Percentiles rank a stretch among this genome's conserved stretches.
phyloP scores from a whole-genome alignment of 192 early-diverging fungal genomes.

The Cladochytrium replicatum region DNA sequence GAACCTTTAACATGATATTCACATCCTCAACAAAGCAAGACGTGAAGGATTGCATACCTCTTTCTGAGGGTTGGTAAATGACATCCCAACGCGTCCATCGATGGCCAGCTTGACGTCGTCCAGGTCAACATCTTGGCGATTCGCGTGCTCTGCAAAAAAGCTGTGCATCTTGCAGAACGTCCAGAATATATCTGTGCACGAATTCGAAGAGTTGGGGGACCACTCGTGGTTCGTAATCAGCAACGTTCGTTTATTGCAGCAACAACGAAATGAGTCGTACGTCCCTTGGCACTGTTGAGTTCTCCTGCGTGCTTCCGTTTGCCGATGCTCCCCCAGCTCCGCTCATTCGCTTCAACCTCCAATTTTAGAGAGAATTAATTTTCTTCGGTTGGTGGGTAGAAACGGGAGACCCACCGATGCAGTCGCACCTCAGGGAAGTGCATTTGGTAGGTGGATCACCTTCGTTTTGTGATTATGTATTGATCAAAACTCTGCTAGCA shows the following conservation, averaged over 20 bases:
- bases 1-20: too few relatives aligned
- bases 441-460: too few relatives aligned
- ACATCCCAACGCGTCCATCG: constrained; percentile 79
- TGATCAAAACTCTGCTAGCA: too few relatives aligned
- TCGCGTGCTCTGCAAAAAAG: constrained; percentile 88
- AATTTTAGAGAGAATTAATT: too few relatives aligned
- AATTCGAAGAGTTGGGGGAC: constrained; percentile 89
- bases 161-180: constrained; percentile 85
- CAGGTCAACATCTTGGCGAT: constrained; percentile 58
- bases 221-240: constrained; percentile 84
- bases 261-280: constrained; percentile 80
- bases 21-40: too few relatives aligned
- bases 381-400: too few relatives aligned
- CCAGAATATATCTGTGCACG: constrained; percentile 81
- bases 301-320: too few relatives aligned
- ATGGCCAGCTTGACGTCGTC: constrained; percentile 89
- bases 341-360: too few relatives aligned
- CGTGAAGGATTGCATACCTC: constrained; percentile 44
- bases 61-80: constrained; percentile 81
- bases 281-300: constrained; percentile 38
- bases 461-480: too few relatives aligned
- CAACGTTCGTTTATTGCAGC: constrained; percentile 69
- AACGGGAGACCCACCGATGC: too few relatives aligned
- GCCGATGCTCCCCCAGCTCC: too few relatives aligned
- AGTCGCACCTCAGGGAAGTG: too few relatives aligned